Evolutionary conservation across 371 early-diverging fungal genomes (phyloP), one percentile per base, ranked within the genome.

Genomic region (Mucor plumbeus): DNA sequence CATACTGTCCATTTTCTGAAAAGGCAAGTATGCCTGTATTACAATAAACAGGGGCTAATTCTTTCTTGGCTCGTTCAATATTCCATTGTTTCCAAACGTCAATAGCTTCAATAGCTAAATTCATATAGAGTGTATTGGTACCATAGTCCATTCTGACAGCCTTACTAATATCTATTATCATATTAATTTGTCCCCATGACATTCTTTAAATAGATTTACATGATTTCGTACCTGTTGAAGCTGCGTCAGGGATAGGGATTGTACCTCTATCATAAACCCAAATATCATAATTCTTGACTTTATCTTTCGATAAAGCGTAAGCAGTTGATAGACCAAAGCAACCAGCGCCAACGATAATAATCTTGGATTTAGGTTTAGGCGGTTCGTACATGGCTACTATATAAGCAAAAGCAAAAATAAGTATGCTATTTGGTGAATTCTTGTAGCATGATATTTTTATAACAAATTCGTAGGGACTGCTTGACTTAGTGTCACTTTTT

Each of bases 281-380:
- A 14, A 86, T 74, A 9, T 78, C 71, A 50, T 78, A 74, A 5
- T 67, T 41, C 19, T 64, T 19, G 11, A 69, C 66, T 53, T 53
- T 31, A 31, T 53, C 53, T 53, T 53, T 53, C 17, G 78, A 69
- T 33, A 71, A 31, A n/a, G 78, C 68, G 59, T 79, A 75, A 4
- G 84, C 85, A 15, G 83, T 77, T 4, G 83, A 81, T 5, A 86
- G 70, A 14, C 85, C 85, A 80, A 84, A 84, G 31, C 74, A 70
- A 3, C 86, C 86, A 17, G 73, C 84, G 54, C 86, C 86, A 15
- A 86, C 83, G 71, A 86, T 74, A 50, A 83, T 74, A 7, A 85
- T 66, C 40, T 75, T 77, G 5, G 64, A 47, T 4, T 47, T 47
- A 19, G 43, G 36, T 13, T 41, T 26, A 0, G 70, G 70, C 14